A percentile compares a stretch with the other conserved stretches of the same genome.
Conservation (phyloP, 306 rosid genomes). For the Cucurbita pepo region DNA sequence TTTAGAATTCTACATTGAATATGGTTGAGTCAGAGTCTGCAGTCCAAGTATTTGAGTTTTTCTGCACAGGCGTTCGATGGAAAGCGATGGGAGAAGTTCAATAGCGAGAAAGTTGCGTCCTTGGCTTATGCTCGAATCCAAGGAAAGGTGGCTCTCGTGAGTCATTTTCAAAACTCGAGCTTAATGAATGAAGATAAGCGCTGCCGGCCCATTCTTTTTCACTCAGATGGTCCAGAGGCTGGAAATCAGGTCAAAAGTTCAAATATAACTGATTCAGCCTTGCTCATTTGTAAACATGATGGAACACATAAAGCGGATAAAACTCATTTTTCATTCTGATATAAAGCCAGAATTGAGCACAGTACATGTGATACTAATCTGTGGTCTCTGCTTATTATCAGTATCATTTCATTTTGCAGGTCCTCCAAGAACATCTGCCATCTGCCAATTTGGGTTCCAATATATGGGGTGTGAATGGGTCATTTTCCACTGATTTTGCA, state of each 20-base stretch:
- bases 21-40: background rate
- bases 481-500: constrained; percentile 42
- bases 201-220: constrained; percentile 89
- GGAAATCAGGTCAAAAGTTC: constrained; percentile 42
- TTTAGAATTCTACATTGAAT: background rate
- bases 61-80: constrained; percentile 64
- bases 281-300: background rate
- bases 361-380: constrained; percentile 2
- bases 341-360: background rate
- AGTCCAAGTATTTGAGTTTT: background rate
- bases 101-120: constrained; percentile 86
- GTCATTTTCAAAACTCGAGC: constrained; percentile 89
- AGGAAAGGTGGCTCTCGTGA: constrained; percentile 79
- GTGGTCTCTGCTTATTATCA: constrained; percentile 4
- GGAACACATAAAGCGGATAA: background rate
- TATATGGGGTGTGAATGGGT: constrained; percentile 69
- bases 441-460: constrained; percentile 56
- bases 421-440: constrained; percentile 20
- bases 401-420: constrained; percentile 28
- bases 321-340: background rate
- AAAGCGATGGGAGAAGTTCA: constrained; percentile 90
- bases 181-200: constrained; percentile 88
- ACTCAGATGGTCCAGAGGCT: constrained; percentile 66
- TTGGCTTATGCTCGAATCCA: constrained; percentile 88
- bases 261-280: background rate